Percentiles rank a stretch among this genome's conserved stretches.
phyloP scores from a whole-genome alignment of 2,329 filamentous ascomycete genomes.

The Cladosporium sp. region DNA sequence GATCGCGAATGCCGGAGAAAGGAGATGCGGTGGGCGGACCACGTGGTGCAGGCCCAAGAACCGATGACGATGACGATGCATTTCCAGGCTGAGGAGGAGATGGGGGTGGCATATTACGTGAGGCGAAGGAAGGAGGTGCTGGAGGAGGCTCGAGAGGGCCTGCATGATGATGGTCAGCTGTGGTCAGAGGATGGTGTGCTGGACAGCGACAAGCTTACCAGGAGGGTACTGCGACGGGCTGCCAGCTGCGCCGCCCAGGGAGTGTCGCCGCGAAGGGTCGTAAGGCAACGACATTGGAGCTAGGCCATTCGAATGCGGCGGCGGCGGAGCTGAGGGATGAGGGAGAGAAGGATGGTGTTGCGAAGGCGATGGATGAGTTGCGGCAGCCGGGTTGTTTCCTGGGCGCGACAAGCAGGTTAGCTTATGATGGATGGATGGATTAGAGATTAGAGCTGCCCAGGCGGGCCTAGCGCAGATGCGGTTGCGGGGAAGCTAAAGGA shows the following conservation, averaged over 20 bases:
- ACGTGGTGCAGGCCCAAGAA: slow-evolving; percentile 32
- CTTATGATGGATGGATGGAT: slow-evolving; percentile 2
- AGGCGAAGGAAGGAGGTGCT: slow-evolving; percentile 37
- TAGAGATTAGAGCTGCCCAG: neutral
- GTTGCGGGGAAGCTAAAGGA: slow-evolving; percentile 8
- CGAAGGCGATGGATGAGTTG: slow-evolving; percentile 17
- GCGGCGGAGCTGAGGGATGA: slow-evolving; percentile 19
- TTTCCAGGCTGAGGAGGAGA: slow-evolving; percentile 39
- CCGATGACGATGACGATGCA: slow-evolving; percentile 35
- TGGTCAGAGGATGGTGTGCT: neutral
- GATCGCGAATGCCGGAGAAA: slow-evolving; percentile 51
- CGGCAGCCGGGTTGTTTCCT: slow-evolving; percentile 8
- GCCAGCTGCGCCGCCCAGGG: slow-evolving; percentile 36
- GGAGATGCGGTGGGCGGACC: slow-evolving; percentile 41
- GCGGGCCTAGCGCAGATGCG: slow-evolving; percentile 12
- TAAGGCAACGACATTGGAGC: slow-evolving; percentile 35
- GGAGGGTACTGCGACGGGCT: slow-evolving; percentile 30
- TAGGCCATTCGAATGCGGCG: slow-evolving; percentile 24
- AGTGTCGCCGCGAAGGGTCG: slow-evolving; percentile 40
- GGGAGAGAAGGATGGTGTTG: slow-evolving; percentile 21
- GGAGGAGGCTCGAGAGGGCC: slow-evolving; percentile 31
- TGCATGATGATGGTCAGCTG: slow-evolving; percentile 16
- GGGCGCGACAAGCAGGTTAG: slow-evolving; percentile 10
- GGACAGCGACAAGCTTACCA: neutral
- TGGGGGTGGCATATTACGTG: slow-evolving; percentile 46